Conservation (phyloP, 1,139 yeast genomes). For the Geotrichum citri-aurantii region DNA sequence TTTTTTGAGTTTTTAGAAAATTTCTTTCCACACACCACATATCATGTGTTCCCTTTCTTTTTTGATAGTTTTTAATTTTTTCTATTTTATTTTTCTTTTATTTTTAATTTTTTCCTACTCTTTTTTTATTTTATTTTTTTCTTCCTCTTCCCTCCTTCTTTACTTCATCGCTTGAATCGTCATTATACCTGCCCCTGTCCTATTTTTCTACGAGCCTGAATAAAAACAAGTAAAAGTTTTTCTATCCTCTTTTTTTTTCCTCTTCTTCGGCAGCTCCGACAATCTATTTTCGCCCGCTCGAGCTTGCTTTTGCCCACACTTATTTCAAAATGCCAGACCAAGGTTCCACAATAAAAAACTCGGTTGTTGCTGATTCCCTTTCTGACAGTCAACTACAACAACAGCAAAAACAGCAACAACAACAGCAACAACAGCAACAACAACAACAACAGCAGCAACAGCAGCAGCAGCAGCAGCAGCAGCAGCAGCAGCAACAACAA, state of each 20-base stretch:
- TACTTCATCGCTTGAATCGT: neutral
- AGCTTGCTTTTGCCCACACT: neutral
- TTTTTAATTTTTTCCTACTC: constrained; percentile 14
- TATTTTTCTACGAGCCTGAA: neutral
- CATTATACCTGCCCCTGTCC: neutral
- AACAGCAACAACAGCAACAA: neutral
- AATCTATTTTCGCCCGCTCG: neutral
- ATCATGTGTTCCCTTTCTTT: constrained; percentile 4
- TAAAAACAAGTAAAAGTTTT: neutral
- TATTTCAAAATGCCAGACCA: neutral
- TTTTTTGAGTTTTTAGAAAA: neutral
- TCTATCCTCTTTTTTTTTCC: neutral
- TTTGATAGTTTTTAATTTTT: constrained; percentile 16
- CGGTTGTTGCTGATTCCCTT: constrained; percentile 1
- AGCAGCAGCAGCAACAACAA: neutral
- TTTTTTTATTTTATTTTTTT: neutral
- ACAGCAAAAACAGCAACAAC: neutral
- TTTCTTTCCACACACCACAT: constrained; percentile 2
- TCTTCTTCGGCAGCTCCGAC: constrained; percentile 14
- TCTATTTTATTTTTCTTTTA: constrained; percentile 4
- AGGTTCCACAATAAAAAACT: constrained; percentile 2
- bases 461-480: constrained; percentile 2
- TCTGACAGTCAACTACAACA: constrained; percentile 2
- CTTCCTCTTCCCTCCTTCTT: neutral
- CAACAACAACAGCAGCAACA: neutral